Conservation (phyloP, 768 basidiomycete genomes). For the Russula sp. region DNA sequence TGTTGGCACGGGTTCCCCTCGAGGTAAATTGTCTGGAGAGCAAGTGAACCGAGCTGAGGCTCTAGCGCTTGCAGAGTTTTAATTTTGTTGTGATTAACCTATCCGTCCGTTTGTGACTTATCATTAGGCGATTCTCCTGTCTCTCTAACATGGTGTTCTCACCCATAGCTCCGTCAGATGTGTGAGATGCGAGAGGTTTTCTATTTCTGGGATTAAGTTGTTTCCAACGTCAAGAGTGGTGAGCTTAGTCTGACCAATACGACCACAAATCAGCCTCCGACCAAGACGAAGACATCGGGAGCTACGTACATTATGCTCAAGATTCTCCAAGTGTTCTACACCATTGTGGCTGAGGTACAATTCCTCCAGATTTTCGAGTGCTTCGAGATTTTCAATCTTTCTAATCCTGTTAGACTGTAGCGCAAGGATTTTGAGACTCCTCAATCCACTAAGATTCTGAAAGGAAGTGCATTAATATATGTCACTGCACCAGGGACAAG, state of each 20-base stretch:
- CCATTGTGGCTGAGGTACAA: slow-evolving; percentile 95
- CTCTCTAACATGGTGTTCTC: slow-evolving; percentile 24
- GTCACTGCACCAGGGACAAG: neutral
- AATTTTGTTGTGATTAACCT: slow-evolving; percentile 90
- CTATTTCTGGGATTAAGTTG: slow-evolving; percentile 75
- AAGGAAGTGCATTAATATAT: neutral
- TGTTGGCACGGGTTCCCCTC: slow-evolving; percentile 92
- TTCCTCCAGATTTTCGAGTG: slow-evolving; percentile 70
- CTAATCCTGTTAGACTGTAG: slow-evolving; percentile 93
- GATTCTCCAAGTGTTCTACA: slow-evolving; percentile 71
- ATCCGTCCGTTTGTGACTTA: slow-evolving; percentile 13
- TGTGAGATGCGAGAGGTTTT: slow-evolving; percentile 73
- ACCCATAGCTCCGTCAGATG: slow-evolving; percentile 95
- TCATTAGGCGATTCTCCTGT: neutral
- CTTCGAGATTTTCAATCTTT: slow-evolving; percentile 75
- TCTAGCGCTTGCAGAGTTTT: slow-evolving; percentile 63
- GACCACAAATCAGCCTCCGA: neutral
- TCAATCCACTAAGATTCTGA: slow-evolving; percentile 66
- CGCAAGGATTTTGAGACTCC: slow-evolving; percentile 76
- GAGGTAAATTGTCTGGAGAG: slow-evolving; percentile 84
- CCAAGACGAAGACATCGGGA: neutral
- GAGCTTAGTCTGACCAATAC: slow-evolving; percentile 47
- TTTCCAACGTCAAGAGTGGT: slow-evolving; percentile 83
- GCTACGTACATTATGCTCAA: slow-evolving; percentile 69
- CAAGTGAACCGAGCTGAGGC: slow-evolving; percentile 52